Conservation (phyloP, 73 alveolate genomes). For the Breviolum minutum region DNA sequence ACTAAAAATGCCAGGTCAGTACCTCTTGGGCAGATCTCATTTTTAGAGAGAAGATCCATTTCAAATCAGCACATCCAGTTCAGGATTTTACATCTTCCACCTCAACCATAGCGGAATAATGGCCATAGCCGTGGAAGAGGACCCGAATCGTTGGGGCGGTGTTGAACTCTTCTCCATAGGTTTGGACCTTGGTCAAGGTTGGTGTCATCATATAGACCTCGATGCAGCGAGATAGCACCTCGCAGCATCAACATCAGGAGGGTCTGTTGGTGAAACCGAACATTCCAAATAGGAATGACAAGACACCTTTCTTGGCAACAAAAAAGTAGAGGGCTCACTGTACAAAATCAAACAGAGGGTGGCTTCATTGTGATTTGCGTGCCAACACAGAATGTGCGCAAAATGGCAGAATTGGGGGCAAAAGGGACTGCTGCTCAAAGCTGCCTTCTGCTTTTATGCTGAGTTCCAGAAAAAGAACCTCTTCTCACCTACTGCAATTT, state of each 20-base stretch:
- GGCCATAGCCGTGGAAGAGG: constrained; percentile 92
- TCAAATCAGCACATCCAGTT: not conserved
- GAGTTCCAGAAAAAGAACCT: no score
- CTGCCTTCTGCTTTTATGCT: no score
- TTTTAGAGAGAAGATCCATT: not conserved
- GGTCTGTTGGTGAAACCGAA: no score
- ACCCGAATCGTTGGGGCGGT: constrained; percentile 34
- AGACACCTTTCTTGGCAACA: no score
- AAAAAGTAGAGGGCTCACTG: no score
- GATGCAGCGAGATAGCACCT: constrained; percentile 30
- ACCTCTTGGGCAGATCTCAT: not conserved
- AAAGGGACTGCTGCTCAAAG: no score
- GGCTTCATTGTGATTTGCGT: no score
- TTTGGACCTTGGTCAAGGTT: not conserved
- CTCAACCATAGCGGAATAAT: constrained; percentile 65
- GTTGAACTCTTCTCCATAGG: constrained; percentile 37
- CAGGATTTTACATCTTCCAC: constrained; percentile 37
- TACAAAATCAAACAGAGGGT: no score
- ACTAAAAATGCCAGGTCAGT: not conserved
- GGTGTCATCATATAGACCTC: constrained; percentile 43
- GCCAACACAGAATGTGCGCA: no score
- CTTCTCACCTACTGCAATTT: no score
- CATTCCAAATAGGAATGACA: no score
- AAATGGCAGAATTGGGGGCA: no score
- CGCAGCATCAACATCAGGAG: not conserved